phyloP scores from a whole-genome alignment of 257 asterid genomes.

The Solanum rostratum region DNA sequence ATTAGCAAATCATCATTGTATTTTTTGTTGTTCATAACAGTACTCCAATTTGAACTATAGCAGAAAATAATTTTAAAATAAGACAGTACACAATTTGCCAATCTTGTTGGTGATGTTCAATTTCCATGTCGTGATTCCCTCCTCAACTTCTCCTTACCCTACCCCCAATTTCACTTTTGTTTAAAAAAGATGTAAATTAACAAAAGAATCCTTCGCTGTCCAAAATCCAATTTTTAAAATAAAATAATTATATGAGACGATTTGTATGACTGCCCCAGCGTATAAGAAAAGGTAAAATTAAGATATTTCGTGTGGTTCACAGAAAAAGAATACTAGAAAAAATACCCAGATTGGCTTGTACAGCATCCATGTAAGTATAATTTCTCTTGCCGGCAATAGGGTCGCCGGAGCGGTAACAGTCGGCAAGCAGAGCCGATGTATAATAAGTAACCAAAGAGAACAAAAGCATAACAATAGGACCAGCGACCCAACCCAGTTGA shows the following conservation, averaged over 20 bases:
- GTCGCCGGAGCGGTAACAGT: slow-evolving; percentile 39
- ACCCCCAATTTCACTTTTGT: not conserved
- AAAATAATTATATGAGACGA: not conserved
- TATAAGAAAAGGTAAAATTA: too few relatives aligned
- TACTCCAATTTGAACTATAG: too few relatives aligned
- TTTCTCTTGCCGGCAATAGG: slow-evolving; percentile 35
- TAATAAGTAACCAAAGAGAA: slow-evolving; percentile 49
- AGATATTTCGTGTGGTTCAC: too few relatives aligned
- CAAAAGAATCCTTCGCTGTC: too few relatives aligned
- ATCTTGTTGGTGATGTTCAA: too few relatives aligned
- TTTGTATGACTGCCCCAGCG: too few relatives aligned
- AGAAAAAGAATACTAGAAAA: not conserved
- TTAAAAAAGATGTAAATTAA: too few relatives aligned
- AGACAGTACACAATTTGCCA: not conserved
- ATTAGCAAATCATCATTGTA: not conserved
- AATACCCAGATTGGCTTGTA: slow-evolving; percentile 32
- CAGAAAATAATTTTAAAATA: not conserved
- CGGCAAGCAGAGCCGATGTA: slow-evolving; percentile 39
- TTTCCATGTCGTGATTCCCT: not conserved
- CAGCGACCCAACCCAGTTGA: slow-evolving; percentile 55
- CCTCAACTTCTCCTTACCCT: not conserved
- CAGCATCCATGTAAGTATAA: slow-evolving; percentile 51
- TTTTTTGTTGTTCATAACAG: not conserved
- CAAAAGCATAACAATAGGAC: slow-evolving; percentile 37
- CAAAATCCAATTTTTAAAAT: not conserved